Conservation (phyloP, 73 alveolate species). For the Breviolum minutum region DNA sequence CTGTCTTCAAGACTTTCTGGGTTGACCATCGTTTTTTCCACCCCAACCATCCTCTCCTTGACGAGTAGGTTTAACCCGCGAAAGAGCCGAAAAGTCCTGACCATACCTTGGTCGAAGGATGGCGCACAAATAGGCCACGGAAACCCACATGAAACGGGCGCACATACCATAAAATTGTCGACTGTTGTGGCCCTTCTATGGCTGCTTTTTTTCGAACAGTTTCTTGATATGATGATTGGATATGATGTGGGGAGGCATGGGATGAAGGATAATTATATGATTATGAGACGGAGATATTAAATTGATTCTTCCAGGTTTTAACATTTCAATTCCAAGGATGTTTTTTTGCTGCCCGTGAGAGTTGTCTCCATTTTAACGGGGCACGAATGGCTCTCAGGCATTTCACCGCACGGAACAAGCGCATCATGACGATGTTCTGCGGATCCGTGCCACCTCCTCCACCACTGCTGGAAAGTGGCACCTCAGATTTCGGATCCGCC, state of each 20-base stretch:
- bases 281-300: background rate
- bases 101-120: conserved; percentile 5
- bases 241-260: background rate
- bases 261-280: background rate
- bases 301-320: background rate
- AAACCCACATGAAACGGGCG: background rate
- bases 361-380: background rate
- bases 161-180: background rate
- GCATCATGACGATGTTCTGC: conserved; percentile 66
- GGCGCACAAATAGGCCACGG: too few species aligned
- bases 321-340: background rate
- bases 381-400: conserved; percentile 34
- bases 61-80: conserved; percentile 45
- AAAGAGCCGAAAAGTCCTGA: conserved; percentile 34
- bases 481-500: background rate
- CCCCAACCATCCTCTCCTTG: background rate
- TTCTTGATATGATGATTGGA: background rate
- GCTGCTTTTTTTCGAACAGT: background rate
- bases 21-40: too few species aligned
- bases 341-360: background rate
- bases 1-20: background rate
- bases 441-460: conserved; percentile 17
- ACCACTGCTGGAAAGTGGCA: background rate
- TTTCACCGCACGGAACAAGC: conserved; percentile 44
- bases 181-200: background rate